A percentile compares a stretch with the other conserved stretches of the same genome.
Conservation (phyloP, 257 asterid genomes). For the Verbascum thapsus region DNA sequence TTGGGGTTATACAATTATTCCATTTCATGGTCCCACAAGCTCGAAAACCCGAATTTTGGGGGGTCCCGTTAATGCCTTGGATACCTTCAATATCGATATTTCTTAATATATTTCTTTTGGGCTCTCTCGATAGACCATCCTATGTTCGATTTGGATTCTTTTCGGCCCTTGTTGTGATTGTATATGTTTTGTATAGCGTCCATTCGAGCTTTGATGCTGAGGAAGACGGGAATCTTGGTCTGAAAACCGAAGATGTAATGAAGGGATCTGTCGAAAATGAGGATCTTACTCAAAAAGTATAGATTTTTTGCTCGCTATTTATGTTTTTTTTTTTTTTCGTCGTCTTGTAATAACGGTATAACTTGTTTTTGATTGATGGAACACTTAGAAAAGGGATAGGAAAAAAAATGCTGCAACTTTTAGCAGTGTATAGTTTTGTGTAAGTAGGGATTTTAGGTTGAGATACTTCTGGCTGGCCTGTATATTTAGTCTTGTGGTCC, state of each 20-base stretch:
- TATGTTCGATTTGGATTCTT: slow-evolving; percentile 79
- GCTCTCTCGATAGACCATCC: slow-evolving; percentile 64
- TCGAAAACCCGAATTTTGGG: slow-evolving; percentile 85
- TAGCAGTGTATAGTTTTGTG: slow-evolving; percentile 41
- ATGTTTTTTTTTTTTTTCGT: neutral
- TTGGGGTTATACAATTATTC: slow-evolving; percentile 58
- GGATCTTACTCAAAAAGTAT: slow-evolving; percentile 53
- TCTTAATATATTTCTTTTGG: slow-evolving; percentile 83
- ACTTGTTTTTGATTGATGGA: slow-evolving; percentile 33
- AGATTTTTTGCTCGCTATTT: slow-evolving; percentile 26
- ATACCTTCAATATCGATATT: slow-evolving; percentile 81
- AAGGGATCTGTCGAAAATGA: slow-evolving; percentile 56
- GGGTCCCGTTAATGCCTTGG: slow-evolving; percentile 99
- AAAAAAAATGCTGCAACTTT: slow-evolving; percentile 27
- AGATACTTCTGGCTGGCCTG: slow-evolving; percentile 25
- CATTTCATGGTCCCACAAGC: slow-evolving; percentile 70
- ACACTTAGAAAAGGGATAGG: slow-evolving; percentile 24
- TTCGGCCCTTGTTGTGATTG: slow-evolving; percentile 59
- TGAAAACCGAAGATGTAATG: slow-evolving; percentile 46
- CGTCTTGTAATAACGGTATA: slow-evolving; percentile 30
- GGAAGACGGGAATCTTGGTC: slow-evolving; percentile 60
- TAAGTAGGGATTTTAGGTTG: slow-evolving; percentile 23
- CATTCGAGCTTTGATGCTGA: slow-evolving; percentile 96
- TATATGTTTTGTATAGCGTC: slow-evolving; percentile 74
- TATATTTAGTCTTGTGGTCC: slow-evolving; percentile 32